Percentiles rank a stretch among this genome's conserved stretches.
Conservation (phyloP, 2,329 filamentous ascomycete genomes). For the Lojkania enalia region DNA sequence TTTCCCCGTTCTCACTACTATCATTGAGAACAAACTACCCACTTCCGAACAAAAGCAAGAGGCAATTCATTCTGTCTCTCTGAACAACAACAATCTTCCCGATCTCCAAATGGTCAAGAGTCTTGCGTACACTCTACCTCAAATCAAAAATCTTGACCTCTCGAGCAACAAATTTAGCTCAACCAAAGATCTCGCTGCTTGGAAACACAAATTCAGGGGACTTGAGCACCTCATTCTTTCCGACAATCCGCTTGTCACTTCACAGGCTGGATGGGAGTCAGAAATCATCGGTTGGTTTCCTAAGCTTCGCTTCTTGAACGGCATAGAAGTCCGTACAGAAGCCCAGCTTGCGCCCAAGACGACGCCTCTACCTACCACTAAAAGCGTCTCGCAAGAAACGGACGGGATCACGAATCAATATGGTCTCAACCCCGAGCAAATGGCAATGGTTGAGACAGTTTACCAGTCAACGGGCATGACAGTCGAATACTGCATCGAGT, state of each 20-base stretch:
- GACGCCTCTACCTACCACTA: constrained; percentile 63
- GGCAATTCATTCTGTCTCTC: constrained; percentile 77
- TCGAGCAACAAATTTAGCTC: constrained; percentile 78
- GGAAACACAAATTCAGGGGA: constrained; percentile 76
- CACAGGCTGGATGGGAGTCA: constrained; percentile 58
- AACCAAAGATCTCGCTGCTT: constrained; percentile 69
- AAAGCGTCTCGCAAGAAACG: constrained; percentile 74
- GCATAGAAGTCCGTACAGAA: constrained; percentile 64
- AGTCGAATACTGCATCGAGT: constrained; percentile 76
- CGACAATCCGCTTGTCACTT: constrained; percentile 69
- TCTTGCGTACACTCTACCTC: constrained; percentile 78
- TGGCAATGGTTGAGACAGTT: constrained; percentile 71
- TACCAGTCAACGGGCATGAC: constrained; percentile 80
- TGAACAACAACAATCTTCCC: constrained; percentile 77
- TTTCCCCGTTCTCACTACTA: constrained; percentile 87
- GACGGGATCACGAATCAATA: constrained; percentile 66
- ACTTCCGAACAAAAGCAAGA: constrained; percentile 71
- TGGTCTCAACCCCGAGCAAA: constrained; percentile 52
- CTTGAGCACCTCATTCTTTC: constrained; percentile 80
- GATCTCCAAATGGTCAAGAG: constrained; percentile 73
- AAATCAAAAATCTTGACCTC: constrained; percentile 85
- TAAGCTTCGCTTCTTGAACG: constrained; percentile 75
- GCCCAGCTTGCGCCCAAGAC: constrained; percentile 49
- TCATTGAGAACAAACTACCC: constrained; percentile 79
- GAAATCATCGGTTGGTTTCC: constrained; percentile 83